Base-by-base conservation (phyloP, 441 rosid genomes). In the Mallotus repandus region DNA sequence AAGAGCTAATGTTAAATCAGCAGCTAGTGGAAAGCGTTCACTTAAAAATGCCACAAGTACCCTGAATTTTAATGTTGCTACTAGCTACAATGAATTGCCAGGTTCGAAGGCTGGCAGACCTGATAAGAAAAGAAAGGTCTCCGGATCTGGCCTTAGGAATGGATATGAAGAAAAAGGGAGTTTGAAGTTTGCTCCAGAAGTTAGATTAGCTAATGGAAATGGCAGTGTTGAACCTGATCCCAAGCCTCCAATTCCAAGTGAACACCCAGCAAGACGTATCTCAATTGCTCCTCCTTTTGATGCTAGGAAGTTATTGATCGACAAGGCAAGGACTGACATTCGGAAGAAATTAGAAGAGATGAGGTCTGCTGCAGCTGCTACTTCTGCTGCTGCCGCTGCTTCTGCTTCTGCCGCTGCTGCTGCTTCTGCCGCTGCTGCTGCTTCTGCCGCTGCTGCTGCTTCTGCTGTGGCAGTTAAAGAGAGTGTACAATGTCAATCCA, bases 51-150 rank as follows among this genome's bases (percentile, higher is more conserved):
- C 85, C 49, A 68, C 62, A 15, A 65, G 72, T 66, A 78, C 79
- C 53, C 35, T 78, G 57, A 80, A 76, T 71, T 66, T 86, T 50
- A 79, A 67, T 68, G 69, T 81, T 21, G 69, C 81, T 35, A 53
- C 79, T 56, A 76, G 80, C 56, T 74, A 69, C 53, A 76, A 73
- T 78, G 93, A 86, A 66, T 61, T 77, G 16, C 61, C 85, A 9
- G 83, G 74, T 58, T 21, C 81, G 62, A 91, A 86, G 80, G 74
- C 78, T 13, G 74, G 85, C 59, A 82, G 89, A 79, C 86, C 89
- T 74, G 92, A 84, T 79, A 95, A 95, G 89, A 92, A 86, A 79
- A 89, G 94, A 82, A 93, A 87, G 80, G 85, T 89, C 16, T 64
- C 79, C 16, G 88, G 78, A 46, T 25, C 91, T n/a, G 70, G 61